Evolutionary conservation across 1,139 yeast genomes (phyloP).

Genomic region (Blastobotrys capitulatus): DNA sequence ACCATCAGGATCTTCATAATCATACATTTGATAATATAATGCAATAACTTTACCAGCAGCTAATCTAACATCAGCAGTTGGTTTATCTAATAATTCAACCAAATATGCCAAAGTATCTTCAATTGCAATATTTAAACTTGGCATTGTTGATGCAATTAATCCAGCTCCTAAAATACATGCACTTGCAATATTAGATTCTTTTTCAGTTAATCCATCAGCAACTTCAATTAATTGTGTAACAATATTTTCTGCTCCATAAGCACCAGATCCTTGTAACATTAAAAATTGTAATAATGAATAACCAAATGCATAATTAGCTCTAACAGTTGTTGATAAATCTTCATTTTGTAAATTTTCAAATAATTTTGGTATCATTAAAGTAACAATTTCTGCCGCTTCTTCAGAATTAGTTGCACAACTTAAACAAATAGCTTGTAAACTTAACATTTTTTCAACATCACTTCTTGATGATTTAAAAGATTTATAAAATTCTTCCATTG

Average conservation of each 20-base stretch:
- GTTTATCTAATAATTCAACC: slow-evolving; percentile 27
- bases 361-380: slow-evolving; percentile 15
- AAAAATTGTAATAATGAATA: slow-evolving; percentile 31
- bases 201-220: slow-evolving; percentile 28
- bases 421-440: slow-evolving; percentile 30
- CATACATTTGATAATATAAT: slow-evolving; percentile 53
- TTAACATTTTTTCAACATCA: slow-evolving; percentile 28
- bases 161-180: slow-evolving; percentile 34
- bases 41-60: slow-evolving; percentile 61
- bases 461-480: slow-evolving; percentile 28
- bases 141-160: slow-evolving; percentile 23
- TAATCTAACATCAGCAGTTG: slow-evolving; percentile 25
- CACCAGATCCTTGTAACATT: slow-evolving; percentile 33
- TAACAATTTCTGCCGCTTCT: slow-evolving; percentile 2
- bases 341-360: slow-evolving; percentile 19
- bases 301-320: slow-evolving; percentile 9
- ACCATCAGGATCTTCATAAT: slow-evolving; percentile 37
- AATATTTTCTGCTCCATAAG: slow-evolving; percentile 30
- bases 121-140: slow-evolving; percentile 25
- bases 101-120: slow-evolving; percentile 28
- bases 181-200: slow-evolving; percentile 26
- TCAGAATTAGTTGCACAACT: slow-evolving; percentile 19
- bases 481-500: slow-evolving; percentile 24
- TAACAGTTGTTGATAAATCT: slow-evolving; percentile 16
- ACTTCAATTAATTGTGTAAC: slow-evolving; percentile 26